Base-by-base conservation (phyloP, 805 yeast genomes). In the Kodamaea neixiangensis region DNA sequence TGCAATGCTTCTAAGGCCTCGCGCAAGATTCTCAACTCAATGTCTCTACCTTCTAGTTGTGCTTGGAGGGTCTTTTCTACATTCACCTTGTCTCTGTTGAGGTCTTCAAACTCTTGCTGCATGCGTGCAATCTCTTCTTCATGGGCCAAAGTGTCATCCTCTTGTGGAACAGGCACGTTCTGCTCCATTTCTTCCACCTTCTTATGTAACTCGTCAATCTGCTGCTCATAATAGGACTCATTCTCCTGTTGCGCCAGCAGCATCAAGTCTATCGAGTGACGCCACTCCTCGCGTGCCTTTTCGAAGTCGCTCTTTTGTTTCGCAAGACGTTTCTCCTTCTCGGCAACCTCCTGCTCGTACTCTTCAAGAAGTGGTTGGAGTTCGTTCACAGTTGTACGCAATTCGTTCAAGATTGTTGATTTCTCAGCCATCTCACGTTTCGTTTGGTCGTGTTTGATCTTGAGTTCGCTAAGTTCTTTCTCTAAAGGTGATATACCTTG, bases 261-360 rank as follows among this genome's bases (percentile, higher is more conserved):
- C 62, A 85, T 72, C 41, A 80, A 67, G 52, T 80, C 85, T 45
- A 85, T 73, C 14, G 81, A 82, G 46, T 78, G 81, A 43, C 85
- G 63, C 68, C 86, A 71, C 59, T 85, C 87, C 44, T 76, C 78
- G 22, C 86, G 69, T 42, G 85, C 86, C 13, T 64, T 58, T 46
- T 82, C 86, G 41, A 78, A 76, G 21, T 71, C 77, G 15, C 58
- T 59, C 58, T 77, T 79, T 51, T 76, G 82, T 48, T 72, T 75
- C n/a, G 60, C 57, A 47, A 82, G 61, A 54, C 75, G 76, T 18
- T 66, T 67, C 41, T 85, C 88, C 47, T 71, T 75, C 37, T 72
- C 69, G 1, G 61, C 58, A 45, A 79, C 51, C 53, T 75, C 76
- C 17, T 55, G 58, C 49, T 81, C 80, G 47, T 78, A 73, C n/a